Percentiles rank a stretch among this genome's conserved stretches.
Conservation (phyloP, 2,329 filamentous ascomycete genomes). For the Teratosphaeria pseudoeucalypti region DNA sequence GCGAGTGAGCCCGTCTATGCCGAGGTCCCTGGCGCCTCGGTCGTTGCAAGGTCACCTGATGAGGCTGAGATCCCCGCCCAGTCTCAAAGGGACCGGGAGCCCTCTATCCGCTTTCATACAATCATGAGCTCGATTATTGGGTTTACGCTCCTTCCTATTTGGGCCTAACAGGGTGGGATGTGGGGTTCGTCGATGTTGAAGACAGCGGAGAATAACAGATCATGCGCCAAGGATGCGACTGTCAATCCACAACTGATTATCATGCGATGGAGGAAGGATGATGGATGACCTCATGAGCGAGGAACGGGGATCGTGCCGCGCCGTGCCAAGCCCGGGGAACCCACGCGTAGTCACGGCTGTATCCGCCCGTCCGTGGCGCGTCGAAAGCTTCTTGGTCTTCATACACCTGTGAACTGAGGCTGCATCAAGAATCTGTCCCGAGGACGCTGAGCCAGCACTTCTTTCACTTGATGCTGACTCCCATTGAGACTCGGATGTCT, state of each 20-base stretch:
- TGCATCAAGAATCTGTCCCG: neutral
- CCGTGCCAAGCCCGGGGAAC: neutral
- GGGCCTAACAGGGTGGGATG: neutral
- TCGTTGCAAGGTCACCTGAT: neutral
- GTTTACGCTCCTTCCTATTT: neutral
- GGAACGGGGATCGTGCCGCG: no score
- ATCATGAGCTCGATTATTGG: no score
- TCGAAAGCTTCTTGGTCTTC: neutral
- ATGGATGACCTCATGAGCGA: neutral
- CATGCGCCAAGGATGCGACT: neutral
- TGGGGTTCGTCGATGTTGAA: neutral
- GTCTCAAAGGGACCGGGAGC: no score
- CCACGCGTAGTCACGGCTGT: neutral
- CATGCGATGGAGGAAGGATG: no score
- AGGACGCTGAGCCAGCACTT: neutral
- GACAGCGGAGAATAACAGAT: neutral
- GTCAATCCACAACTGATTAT: no score
- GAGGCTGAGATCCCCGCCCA: neutral
- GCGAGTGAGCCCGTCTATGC: neutral
- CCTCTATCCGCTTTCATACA: no score
- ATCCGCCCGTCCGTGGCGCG: no score
- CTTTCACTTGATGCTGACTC: neutral
- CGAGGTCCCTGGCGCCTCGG: neutral
- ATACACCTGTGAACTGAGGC: no score
- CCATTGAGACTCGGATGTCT: neutral